phyloP scores from a whole-genome alignment of 1,284 basidiomycete genomes.

The Trametes versicolor region DNA sequence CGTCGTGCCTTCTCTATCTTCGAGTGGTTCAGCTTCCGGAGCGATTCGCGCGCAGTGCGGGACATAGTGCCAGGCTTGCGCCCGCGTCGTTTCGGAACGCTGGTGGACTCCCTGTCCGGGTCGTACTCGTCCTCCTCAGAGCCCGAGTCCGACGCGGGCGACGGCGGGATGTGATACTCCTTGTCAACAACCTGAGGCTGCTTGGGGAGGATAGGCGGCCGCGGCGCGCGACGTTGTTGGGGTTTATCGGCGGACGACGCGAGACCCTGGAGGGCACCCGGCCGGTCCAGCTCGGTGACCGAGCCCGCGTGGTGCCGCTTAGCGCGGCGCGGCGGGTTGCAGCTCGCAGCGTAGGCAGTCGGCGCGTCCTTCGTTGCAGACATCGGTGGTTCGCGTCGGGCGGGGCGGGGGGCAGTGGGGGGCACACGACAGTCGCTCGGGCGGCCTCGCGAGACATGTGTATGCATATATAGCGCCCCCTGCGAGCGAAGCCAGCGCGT shows the following conservation, averaged over 20 bases:
- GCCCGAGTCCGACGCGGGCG: slow-evolving; percentile 36
- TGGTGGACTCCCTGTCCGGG: slow-evolving; percentile 31
- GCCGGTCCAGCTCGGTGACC: slow-evolving; percentile 15
- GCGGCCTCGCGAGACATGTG: slow-evolving; percentile 26
- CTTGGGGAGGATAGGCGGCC: slow-evolving; percentile 41
- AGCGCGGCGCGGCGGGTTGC: slow-evolving; percentile 66
- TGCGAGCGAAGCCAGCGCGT: slow-evolving; percentile 20
- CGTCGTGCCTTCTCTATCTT: slow-evolving; percentile 85
- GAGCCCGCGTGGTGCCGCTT: slow-evolving; percentile 53
- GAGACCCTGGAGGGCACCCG: slow-evolving; percentile 9
- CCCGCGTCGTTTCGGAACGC: slow-evolving; percentile 61
- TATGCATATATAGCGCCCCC: slow-evolving; percentile 10
- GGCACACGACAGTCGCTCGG: slow-evolving; percentile 35
- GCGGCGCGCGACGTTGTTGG: slow-evolving; percentile 27
- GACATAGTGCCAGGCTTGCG: slow-evolving; percentile 76
- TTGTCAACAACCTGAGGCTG: slow-evolving; percentile 35
- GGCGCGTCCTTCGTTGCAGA: slow-evolving; percentile 31
- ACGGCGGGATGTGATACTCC: slow-evolving; percentile 38
- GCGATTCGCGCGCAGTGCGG: slow-evolving; percentile 76
- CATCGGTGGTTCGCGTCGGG: slow-evolving; percentile 28
- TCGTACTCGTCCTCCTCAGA: slow-evolving; percentile 46
- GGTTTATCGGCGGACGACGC: slow-evolving; percentile 32
- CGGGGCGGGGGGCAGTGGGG: slow-evolving; percentile 17
- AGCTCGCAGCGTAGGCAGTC: slow-evolving; percentile 55
- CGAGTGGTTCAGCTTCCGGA: slow-evolving; percentile 84